These are phyloP conservation scores for Podaxis pistillaris DNA, from an alignment of 768 basidiomycete species.

Conservation along the genomic window DNA sequence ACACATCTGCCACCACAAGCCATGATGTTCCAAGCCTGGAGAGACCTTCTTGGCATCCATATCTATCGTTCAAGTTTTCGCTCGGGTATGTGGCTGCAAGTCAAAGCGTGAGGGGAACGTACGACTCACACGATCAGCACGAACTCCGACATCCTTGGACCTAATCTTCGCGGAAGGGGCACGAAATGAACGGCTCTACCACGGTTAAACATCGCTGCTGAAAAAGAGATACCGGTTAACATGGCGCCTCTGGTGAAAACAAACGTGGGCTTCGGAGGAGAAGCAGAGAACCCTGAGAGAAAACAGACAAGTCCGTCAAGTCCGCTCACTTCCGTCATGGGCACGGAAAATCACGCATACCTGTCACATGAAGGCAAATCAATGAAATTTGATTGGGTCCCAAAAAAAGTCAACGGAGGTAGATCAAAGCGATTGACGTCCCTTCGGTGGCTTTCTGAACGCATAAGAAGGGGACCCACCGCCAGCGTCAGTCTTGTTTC, in stretches of 20 bases:
- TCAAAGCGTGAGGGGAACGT: not conserved
- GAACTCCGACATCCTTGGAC: not conserved
- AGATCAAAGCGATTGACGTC: not conserved
- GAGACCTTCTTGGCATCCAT: no score
- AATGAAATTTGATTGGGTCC: not conserved
- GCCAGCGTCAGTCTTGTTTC: no score
- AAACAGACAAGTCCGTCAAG: not conserved
- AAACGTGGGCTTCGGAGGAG: not conserved
- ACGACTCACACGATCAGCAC: not conserved
- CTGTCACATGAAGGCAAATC: not conserved
- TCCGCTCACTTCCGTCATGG: not conserved
- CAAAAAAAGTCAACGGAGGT: not conserved
- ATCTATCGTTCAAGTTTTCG: not conserved
- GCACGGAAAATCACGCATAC: not conserved
- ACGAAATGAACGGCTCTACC: not conserved
- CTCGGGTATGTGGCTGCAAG: not conserved
- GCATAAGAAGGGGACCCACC: no score
- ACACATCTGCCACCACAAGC: not conserved
- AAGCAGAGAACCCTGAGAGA: not conserved
- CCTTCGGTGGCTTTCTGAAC: not conserved
- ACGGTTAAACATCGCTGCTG: not conserved
- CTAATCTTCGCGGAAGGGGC: no score
- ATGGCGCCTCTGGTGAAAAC: not conserved
- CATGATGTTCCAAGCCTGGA: no score
- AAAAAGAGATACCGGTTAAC: not conserved